These are phyloP conservation scores for Quercus suber DNA, from an alignment of 306 rosid genomes.

Conservation along the genomic window DNA sequence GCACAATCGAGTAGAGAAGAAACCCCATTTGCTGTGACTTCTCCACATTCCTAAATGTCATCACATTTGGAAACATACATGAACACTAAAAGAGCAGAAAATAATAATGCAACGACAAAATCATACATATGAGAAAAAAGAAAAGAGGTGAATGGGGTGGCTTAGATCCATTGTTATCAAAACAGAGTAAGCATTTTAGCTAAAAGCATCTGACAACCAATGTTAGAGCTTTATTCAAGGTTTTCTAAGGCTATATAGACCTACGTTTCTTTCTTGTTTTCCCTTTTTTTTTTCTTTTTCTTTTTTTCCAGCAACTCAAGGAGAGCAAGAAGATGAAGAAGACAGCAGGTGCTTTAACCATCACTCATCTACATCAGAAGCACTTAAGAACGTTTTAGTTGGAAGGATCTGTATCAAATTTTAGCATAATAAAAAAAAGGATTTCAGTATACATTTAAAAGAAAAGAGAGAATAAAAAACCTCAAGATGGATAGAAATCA, in stretches of 20 bases:
- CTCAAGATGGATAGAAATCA: conserved; percentile 75
- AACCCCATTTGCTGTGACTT: conserved; percentile 62
- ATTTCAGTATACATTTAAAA: conserved; percentile 2
- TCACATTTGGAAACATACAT: conserved; percentile 17
- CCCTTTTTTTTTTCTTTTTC: not conserved
- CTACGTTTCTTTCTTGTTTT: not conserved
- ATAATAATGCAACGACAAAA: not conserved
- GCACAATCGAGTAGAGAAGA: conserved; percentile 60
- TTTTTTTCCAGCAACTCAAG: not conserved
- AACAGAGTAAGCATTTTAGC: not conserved
- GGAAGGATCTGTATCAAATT: not conserved
- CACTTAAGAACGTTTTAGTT: not conserved
- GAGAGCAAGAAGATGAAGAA: not conserved
- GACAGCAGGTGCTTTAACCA: not conserved
- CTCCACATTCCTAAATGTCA: conserved; percentile 68
- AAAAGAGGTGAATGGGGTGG: not conserved
- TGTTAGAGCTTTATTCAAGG: not conserved
- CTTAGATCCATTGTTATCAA: not conserved
- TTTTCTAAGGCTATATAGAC: not conserved
- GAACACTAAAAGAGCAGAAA: conserved; percentile 3
- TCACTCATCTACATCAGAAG: not conserved
- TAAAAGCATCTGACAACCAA: not conserved
- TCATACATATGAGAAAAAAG: not conserved
- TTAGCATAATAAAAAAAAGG: not conserved
- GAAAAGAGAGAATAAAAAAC: conserved; percentile 32